Evolutionary conservation across 495 filamentous ascomycete genomes (phyloP).

Genomic region (Penicillium arizonense): DNA sequence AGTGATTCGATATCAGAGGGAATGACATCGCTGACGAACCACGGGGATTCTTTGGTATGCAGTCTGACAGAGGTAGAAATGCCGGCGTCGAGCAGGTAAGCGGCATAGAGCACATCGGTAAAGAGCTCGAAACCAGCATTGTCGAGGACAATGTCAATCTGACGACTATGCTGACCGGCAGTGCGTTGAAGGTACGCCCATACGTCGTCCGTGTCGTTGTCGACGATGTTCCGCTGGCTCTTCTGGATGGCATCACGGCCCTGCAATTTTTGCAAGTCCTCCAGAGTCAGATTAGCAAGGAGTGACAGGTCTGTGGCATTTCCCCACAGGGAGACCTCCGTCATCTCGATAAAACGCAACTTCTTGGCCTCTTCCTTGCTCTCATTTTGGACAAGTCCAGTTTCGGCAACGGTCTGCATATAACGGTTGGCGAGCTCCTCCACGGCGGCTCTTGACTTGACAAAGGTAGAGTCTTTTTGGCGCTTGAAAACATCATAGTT

Average conservation of each 20-base stretch:
- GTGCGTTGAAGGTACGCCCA: constrained; percentile 61
- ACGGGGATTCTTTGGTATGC: constrained; percentile 81
- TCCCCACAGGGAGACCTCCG: constrained; percentile 86
- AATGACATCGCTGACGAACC: constrained; percentile 87
- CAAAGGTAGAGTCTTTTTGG: constrained; percentile 81
- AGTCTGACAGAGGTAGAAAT: constrained; percentile 74
- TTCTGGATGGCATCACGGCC: constrained; percentile 71
- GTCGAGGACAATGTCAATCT: constrained; percentile 84
- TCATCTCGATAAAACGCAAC: constrained; percentile 77
- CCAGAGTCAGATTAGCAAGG: constrained; percentile 74
- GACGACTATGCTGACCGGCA: constrained; percentile 36
- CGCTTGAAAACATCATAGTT: constrained; percentile 76
- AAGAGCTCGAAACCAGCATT: constrained; percentile 92
- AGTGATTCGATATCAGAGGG: constrained; percentile 69
- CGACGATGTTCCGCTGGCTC: constrained; percentile 74
- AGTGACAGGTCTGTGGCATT: constrained; percentile 87
- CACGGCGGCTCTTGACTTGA: constrained; percentile 76
- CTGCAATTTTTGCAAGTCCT: constrained; percentile 85
- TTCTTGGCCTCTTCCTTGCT: constrained; percentile 60
- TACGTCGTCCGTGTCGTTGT: constrained; percentile 63
- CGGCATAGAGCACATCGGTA: constrained; percentile 79
- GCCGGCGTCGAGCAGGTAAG: constrained; percentile 69
- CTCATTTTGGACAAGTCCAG: constrained; percentile 28
- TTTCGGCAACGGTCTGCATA: constrained; percentile 50
- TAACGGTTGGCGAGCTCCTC: constrained; percentile 73